phyloP scores from a whole-genome alignment of 23 red algal species.

The Cyanidiococcus yangmingshanensis region DNA sequence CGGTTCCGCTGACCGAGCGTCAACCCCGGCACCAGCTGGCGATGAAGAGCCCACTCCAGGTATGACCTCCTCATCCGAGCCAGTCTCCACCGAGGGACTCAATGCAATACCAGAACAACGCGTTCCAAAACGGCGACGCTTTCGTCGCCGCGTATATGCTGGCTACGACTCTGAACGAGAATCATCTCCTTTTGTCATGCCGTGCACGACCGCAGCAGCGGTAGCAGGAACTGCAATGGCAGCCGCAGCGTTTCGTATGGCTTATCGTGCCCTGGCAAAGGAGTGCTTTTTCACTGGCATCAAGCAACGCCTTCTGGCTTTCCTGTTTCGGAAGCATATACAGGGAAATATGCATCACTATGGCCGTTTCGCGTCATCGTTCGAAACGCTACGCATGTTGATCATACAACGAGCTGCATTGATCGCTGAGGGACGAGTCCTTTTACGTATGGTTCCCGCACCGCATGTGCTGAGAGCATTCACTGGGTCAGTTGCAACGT shows the following conservation, averaged over 20 bases:
- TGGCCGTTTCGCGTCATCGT: constrained; percentile 8
- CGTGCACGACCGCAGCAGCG: not conserved
- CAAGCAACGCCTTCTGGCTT: constrained; percentile 8
- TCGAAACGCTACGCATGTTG: not conserved
- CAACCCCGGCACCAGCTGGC: not conserved
- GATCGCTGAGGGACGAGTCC: not conserved
- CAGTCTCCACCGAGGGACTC: not conserved
- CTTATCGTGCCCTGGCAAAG: not conserved
- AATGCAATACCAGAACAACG: not conserved
- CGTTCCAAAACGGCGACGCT: not conserved
- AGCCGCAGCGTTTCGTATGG: not conserved
- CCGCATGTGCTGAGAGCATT: not conserved
- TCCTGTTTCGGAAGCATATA: not conserved
- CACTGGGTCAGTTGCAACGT: not conserved
- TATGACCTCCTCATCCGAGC: not conserved
- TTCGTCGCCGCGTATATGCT: not conserved
- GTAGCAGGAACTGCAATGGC: constrained; percentile 7
- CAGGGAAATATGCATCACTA: not conserved
- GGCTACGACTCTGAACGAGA: not conserved
- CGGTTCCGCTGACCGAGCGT: not conserved
- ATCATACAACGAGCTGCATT: not conserved
- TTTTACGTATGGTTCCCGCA: not conserved
- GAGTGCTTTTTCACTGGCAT: not conserved
- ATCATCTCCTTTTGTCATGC: not conserved
- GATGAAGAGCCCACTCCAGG: not conserved